Conservation (phyloP, 768 basidiomycete genomes). For the Suillus subaureus region DNA sequence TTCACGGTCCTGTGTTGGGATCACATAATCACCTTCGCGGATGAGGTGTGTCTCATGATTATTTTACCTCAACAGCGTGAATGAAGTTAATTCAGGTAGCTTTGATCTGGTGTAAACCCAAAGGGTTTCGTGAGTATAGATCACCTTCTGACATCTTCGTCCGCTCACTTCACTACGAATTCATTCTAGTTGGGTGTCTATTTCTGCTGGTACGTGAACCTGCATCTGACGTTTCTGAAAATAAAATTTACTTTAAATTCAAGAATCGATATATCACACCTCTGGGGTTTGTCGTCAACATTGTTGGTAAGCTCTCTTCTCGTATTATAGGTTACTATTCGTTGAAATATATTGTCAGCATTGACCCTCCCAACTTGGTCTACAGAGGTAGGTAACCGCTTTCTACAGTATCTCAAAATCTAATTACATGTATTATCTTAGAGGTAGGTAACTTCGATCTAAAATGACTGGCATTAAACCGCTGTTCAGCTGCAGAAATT, state of each 20-base stretch:
- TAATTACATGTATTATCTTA: background rate
- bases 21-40: slow-evolving; percentile 34
- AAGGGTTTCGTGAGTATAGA: slow-evolving; percentile 43
- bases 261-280: slow-evolving; percentile 66
- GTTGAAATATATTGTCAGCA: background rate
- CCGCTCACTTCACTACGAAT: background rate
- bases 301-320: slow-evolving; percentile 26
- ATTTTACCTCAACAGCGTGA: background rate
- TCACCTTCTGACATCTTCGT: slow-evolving; percentile 34
- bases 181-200: slow-evolving; percentile 31
- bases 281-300: slow-evolving; percentile 56
- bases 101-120: slow-evolving; percentile 41
- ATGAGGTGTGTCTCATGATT: slow-evolving; percentile 28
- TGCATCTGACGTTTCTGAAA: background rate
- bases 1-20: slow-evolving; percentile 51
- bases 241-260: background rate
- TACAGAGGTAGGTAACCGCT: background rate
- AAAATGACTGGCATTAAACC: slow-evolving; percentile 10
- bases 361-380: slow-evolving; percentile 1
- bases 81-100: slow-evolving; percentile 24
- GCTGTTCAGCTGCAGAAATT: slow-evolving; percentile 18
- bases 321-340: background rate
- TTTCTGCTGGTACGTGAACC: slow-evolving; percentile 34
- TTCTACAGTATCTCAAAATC: background rate
- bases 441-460: background rate